Conservation (phyloP, 2,329 filamentous ascomycete species). For the Hymenoscyphus occultus region DNA sequence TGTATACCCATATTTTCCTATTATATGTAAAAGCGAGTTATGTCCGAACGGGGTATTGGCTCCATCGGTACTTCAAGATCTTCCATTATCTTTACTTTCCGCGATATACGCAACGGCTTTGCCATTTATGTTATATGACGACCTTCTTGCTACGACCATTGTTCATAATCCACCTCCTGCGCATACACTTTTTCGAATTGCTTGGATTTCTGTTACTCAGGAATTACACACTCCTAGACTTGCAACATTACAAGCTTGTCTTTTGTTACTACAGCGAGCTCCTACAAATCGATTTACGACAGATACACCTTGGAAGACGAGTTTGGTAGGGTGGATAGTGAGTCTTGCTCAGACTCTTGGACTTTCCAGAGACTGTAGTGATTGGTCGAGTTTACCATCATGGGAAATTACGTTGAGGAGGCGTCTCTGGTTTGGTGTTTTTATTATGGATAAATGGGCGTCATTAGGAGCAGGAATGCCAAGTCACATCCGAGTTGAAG, state of each 20-base stretch:
- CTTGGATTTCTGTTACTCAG: constrained; percentile 35
- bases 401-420: constrained; percentile 37
- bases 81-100: constrained; percentile 40
- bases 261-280: constrained; percentile 36
- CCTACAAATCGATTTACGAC: constrained; percentile 37
- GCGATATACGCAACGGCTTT: constrained; percentile 44
- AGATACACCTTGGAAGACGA: constrained; percentile 38
- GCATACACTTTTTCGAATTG: constrained; percentile 34
- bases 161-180: constrained; percentile 35
- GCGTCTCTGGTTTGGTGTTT: constrained; percentile 36
- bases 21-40: constrained; percentile 39
- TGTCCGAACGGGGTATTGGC: constrained; percentile 29
- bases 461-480: constrained; percentile 37
- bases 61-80: constrained; percentile 34
- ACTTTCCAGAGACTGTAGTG: constrained; percentile 34
- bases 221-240: constrained; percentile 38
- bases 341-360: constrained; percentile 37
- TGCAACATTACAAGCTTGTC: constrained; percentile 37
- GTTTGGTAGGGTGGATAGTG: constrained; percentile 36
- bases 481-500: constrained; percentile 34
- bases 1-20: constrained; percentile 45
- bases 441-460: constrained; percentile 39
- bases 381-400: constrained; percentile 34
- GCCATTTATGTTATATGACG: constrained; percentile 45
- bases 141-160: constrained; percentile 36